Base-by-base conservation (phyloP, 164 flowering plant genomes). In the Piper longum region DNA sequence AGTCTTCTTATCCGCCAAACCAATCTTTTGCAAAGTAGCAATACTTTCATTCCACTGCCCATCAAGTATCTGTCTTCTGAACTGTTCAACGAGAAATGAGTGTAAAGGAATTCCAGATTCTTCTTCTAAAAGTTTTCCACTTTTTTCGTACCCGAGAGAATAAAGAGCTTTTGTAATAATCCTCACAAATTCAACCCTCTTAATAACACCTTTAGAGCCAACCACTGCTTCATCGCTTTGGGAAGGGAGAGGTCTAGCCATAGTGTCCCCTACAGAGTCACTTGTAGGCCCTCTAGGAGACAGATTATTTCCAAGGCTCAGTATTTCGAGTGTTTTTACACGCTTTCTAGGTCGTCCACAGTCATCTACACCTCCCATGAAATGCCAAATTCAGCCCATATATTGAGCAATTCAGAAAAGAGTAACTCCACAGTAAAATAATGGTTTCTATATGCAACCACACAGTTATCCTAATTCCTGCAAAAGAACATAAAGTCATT, bases 331-430 rank as follows among this genome's bases (percentile, higher is more conserved):
- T 40, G 76, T 68, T 81, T 86, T 91, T 71, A 80, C 71, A 60
- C 96, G 96, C 75, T 91, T 91, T 56, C 77, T 73, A 60, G 89
- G 86, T 77, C 92, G 96, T 80, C 84, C 90, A 75, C 74, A 78
- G 65, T 87, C 92, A 72, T 82, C 95, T 73, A 78, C 76, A 80
- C 83, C 91, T 85, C 95, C 95, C 98, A 91, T 91, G 91, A 89
- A 89, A 87, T 80, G 85, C 73, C 67, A 65, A 65, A 71, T 66
- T 87, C 85, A 88, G 85, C 93, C 98, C 98, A 91, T 88, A 76
- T 78, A 84, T 71, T 57, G 14, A 16, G 56, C 63, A 62, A 26
- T 42, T 6, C 19, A 36, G 55, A 8, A 48, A 44, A 61, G 70
- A 40, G 16, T 54, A 48, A 36, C 36, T 64, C 67, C 43, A 45